Evolutionary conservation across 2,329 filamentous ascomycete genomes (phyloP), one percentile per base, ranked within the genome.

Genomic region (Talaromyces islandicus): DNA sequence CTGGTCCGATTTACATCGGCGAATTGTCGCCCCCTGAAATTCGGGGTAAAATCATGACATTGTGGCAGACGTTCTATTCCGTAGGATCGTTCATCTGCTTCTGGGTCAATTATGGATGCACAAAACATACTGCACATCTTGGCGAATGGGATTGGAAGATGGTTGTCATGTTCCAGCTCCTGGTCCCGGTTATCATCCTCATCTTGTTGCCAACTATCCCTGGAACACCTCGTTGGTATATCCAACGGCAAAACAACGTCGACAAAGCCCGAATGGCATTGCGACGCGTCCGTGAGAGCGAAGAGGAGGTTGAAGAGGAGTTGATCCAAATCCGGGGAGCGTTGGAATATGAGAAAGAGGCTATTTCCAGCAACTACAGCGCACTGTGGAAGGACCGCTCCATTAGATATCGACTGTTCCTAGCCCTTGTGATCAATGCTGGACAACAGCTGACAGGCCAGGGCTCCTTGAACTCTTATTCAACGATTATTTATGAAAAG

Each of bases 71-170:
- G 66, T 87, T 86, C 74, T 88, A 87, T 73, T 83, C 78, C 1
- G 86, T 88, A 27, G 86, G 85, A 4, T 83, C 80, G 14, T 88
- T 87, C 72, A 83, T 88, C 64, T 85, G 84, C 56, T 86, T 84
- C 75, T 83, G 80, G 86, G 84, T 89, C 69, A 86, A 85, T 70
- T 89, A 82, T 65, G 86, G 81, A 17, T 85, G 84, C 69, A 80
- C 80, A 38, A 78, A 84, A 67, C 75, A 88, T 71, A 76, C 77
- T 50, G 66, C 75, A 48, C 75, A 66, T 48, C 80, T 89, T 5
- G 87, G 87, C 43, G 78, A 90, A 65, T 89, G 87, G 88, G 86
- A 89, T 72, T 90, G 87, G 87, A 84, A 83, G 67, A 83, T 89
- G 77, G 85, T 90, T 14, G 83, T 89, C 63, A 85, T 90, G 63